These are phyloP conservation scores for Conringia planisiliqua DNA, from an alignment of 345 rosid species.

Conservation along the genomic window DNA sequence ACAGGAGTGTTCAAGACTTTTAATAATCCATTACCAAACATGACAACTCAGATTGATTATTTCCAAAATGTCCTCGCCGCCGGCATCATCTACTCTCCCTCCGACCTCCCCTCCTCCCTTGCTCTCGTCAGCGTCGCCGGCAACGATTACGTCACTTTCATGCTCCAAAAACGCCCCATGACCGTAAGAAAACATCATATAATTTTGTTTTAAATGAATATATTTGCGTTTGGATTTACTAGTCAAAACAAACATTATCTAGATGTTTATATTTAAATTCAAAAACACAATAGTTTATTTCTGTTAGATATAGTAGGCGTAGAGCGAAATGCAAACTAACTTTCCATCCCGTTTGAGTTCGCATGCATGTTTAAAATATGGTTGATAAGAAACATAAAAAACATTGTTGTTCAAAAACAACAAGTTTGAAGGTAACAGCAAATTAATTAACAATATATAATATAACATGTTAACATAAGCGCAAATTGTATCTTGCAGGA, in stretches of 20 bases:
- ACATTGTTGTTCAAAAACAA: background rate
- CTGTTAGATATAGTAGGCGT: background rate
- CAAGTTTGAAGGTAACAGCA: background rate
- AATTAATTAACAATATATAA: background rate
- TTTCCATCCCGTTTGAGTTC: background rate
- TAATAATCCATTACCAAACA: constrained; percentile 44
- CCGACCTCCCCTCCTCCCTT: constrained; percentile 40
- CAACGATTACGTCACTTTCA: constrained; percentile 63
- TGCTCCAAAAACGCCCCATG: constrained; percentile 38
- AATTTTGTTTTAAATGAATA: background rate
- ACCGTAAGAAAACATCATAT: constrained; percentile 36
- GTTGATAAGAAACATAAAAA: background rate
- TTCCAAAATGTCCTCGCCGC: constrained; percentile 43
- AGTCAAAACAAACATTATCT: background rate
- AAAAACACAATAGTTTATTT: background rate
- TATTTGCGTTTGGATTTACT: background rate
- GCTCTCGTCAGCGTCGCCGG: constrained; percentile 66
- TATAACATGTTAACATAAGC: background rate
- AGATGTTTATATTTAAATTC: background rate
- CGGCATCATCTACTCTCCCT: constrained; percentile 33
- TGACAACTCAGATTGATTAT: constrained; percentile 67
- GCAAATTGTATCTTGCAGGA: constrained; percentile 45
- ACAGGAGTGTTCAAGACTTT: constrained; percentile 69
- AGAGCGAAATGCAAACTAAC: background rate
- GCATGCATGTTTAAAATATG: background rate